Evolutionary conservation across 2,329 filamentous ascomycete genomes (phyloP).

Genomic region (Helicocarpus griseus): DNA sequence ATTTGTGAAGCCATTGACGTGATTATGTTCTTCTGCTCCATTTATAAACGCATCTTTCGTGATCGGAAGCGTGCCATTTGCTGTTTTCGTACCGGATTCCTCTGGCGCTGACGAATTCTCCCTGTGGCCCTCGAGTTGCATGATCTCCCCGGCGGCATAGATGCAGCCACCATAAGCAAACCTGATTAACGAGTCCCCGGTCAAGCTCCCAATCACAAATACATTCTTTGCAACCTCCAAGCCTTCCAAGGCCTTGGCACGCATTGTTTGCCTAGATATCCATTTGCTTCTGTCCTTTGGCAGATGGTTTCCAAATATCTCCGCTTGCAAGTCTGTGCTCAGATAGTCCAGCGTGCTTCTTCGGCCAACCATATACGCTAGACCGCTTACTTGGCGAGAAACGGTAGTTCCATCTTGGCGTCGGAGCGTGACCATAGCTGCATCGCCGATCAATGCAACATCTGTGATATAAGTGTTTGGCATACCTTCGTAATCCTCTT

Average conservation of each 20-base stretch:
- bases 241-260: constrained; percentile 41
- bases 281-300: constrained; percentile 17
- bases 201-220: constrained; percentile 50
- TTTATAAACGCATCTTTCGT: neutral
- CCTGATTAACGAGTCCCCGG: constrained; percentile 51
- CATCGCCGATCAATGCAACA: constrained; percentile 23
- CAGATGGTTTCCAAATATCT: constrained; percentile 32
- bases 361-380: constrained; percentile 49
- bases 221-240: constrained; percentile 45
- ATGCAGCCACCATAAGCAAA: constrained; percentile 52
- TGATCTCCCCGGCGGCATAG: constrained; percentile 45
- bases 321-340: constrained; percentile 34
- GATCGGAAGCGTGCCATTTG: constrained; percentile 5
- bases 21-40: neutral
- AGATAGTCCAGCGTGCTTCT: constrained; percentile 47
- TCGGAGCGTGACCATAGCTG: constrained; percentile 35
- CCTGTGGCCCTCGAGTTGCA: constrained; percentile 13
- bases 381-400: constrained; percentile 37
- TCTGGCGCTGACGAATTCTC: neutral
- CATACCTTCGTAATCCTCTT: constrained; percentile 43
- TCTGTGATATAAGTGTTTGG: constrained; percentile 43
- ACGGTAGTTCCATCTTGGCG: constrained; percentile 34
- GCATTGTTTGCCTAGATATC: constrained; percentile 45
- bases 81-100: constrained; percentile 12
- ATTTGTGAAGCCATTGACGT: neutral